Percentiles rank a stretch among this genome's conserved stretches.
These are phyloP conservation scores for Skeletonema menzelii DNA, from an alignment of 108 stramenopile species.

Conservation along the genomic window DNA sequence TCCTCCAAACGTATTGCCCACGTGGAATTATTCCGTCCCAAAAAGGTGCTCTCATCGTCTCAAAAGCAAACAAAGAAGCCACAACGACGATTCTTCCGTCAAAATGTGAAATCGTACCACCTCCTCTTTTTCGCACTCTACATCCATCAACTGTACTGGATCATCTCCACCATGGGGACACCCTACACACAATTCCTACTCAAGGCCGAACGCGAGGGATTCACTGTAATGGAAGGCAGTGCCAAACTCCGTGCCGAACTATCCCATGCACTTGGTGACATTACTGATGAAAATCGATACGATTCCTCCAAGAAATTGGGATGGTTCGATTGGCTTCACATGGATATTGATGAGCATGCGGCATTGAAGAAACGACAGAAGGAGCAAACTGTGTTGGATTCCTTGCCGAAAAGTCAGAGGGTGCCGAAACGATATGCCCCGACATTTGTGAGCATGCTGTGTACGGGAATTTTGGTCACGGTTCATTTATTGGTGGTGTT, in stretches of 20 bases:
- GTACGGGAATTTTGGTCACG: constrained; percentile 69
- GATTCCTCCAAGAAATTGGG: constrained; percentile 56
- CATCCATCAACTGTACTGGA: constrained; percentile 57
- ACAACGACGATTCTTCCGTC: background rate
- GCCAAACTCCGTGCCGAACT: constrained; percentile 82
- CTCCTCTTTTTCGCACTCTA: constrained; percentile 59
- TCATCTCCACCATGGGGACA: constrained; percentile 59
- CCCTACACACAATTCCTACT: constrained; percentile 79
- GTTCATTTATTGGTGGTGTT: constrained; percentile 88
- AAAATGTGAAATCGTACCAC: constrained; percentile 54
- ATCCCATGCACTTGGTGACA: constrained; percentile 74
- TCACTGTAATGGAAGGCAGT: constrained; percentile 86
- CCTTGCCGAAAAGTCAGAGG: constrained; percentile 75
- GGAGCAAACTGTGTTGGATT: constrained; percentile 71
- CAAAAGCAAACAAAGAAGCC: background rate
- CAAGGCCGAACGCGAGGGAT: constrained; percentile 90
- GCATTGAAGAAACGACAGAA: constrained; percentile 80
- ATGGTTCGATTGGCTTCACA: constrained; percentile 86
- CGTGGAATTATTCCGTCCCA: constrained; percentile 62
- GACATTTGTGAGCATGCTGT: constrained; percentile 76
- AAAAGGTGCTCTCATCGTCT: constrained; percentile 46
- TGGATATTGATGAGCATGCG: constrained; percentile 90
- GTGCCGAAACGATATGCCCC: constrained; percentile 80
- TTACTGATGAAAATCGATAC: constrained; percentile 75
- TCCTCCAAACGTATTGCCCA: constrained; percentile 63